phyloP scores from a whole-genome alignment of 2,329 filamentous ascomycete genomes.

The Cladobotryum protrusum region DNA sequence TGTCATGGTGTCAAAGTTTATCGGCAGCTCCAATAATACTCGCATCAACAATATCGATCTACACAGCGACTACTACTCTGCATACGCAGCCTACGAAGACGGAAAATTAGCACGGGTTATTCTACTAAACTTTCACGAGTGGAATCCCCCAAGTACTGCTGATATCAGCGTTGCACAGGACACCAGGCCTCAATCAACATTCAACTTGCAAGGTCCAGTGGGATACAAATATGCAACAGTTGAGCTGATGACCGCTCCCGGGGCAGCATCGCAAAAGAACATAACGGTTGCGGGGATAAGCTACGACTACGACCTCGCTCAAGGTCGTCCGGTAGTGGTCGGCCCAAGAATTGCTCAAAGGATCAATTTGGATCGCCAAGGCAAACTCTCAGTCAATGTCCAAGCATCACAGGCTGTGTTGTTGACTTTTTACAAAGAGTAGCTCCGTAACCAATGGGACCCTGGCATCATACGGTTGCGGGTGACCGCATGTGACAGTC shows the following conservation, averaged over 20 bases:
- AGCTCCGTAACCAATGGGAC: too few relatives aligned
- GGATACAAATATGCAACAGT: slow-evolving; percentile 7
- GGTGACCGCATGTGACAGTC: too few relatives aligned
- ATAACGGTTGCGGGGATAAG: slow-evolving; percentile 9
- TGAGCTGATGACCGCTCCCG: slow-evolving; percentile 6
- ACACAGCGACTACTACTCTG: slow-evolving; percentile 6
- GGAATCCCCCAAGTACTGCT: slow-evolving; percentile 4
- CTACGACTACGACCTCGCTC: slow-evolving; percentile 4
- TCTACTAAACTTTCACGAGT: slow-evolving; percentile 5
- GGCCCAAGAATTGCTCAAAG: neutral
- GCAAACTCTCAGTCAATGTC: slow-evolving; percentile 1
- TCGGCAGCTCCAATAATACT: slow-evolving; percentile 2
- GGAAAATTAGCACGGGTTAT: neutral
- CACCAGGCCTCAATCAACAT: too few relatives aligned
- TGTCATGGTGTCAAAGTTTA: slow-evolving; percentile 8
- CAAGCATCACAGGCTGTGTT: slow-evolving; percentile 5
- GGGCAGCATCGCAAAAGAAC: slow-evolving; percentile 6
- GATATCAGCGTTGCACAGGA: too few relatives aligned
- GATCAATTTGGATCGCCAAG: neutral
- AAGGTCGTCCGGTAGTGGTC: slow-evolving; percentile 4
- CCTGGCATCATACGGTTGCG: too few relatives aligned
- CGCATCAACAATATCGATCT: slow-evolving; percentile 7
- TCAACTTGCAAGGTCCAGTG: too few relatives aligned
- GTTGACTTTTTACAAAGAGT: slow-evolving; percentile 4
- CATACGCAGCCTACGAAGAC: slow-evolving; percentile 7